Base-by-base conservation (phyloP, 1,139 yeast genomes). In the Hyphopichia khmerensis region DNA sequence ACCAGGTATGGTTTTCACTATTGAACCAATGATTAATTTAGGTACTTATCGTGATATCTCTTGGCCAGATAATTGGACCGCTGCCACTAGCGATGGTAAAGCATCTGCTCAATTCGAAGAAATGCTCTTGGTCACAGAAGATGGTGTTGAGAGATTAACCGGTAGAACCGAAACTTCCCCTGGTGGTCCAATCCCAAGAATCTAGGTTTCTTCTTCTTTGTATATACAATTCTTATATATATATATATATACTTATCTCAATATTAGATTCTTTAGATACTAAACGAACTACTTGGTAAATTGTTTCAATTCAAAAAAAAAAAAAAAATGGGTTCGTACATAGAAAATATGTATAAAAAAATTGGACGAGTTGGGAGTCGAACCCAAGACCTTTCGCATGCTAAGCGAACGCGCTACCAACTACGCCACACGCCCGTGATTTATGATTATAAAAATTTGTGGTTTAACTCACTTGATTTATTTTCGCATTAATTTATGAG, bases 31-130 rank as follows among this genome's bases (percentile, higher is more conserved):
- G 99, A 79, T 95, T 54, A 87, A 89, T 59, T 72, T 84, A 50
- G 99, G 99, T n/a, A 71, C 85, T 1, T 84, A 80, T 69, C 80
- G 80, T 56, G 99, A 91, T 63, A 67, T 78, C 45, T 74, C 83
- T 41, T 95, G 99, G 99, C 99, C 99, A 1, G 99, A 95, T 64
- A 87, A 88, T 65, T 95, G 99, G 99, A 95, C 99, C 11, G 80
- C 96, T 1, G 79, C 82, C 21, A 93, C 98, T 16, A 82, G 80
- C 43, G 98, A 93, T 60, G 98, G 98, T 42, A 80, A 82, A 59
- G 71, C 77, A 47, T 84, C 93, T 51, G 99, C 99, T 1, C 99
- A 95, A 65, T 95, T 95, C 56, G 95, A 95, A 67, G 98, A 95
- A 60, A 91, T 95, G 62, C 59, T 95, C 58, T 67, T 95, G 48